These are phyloP conservation scores for Stagonosporopsis tanaceti DNA, from an alignment of 2,329 filamentous ascomycete genomes.

Conservation along the genomic window DNA sequence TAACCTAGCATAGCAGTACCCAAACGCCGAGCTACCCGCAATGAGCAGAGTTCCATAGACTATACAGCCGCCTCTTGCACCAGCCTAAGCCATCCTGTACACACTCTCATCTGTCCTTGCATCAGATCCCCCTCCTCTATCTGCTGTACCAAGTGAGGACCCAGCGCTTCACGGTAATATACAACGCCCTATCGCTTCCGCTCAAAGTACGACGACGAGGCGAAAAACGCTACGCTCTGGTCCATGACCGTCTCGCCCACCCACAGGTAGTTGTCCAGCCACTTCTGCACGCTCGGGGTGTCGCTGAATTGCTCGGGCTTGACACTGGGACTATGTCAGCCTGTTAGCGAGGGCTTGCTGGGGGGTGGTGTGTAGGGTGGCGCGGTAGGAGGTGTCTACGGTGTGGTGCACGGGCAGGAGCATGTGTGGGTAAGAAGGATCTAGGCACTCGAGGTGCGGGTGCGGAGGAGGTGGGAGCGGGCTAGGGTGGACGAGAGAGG, in stretches of 20 bases:
- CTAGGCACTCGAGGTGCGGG: neutral
- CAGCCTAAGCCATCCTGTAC: neutral
- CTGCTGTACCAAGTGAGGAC: neutral
- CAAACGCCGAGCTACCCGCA: slow-evolving; percentile 24
- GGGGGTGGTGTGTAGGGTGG: neutral
- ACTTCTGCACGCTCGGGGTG: slow-evolving; percentile 82
- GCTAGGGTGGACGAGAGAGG: slow-evolving; percentile 3
- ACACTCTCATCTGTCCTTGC: neutral
- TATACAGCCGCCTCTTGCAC: slow-evolving; percentile 3
- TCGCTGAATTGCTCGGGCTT: slow-evolving; percentile 86
- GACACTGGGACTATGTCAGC: slow-evolving; percentile 72
- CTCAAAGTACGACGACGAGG: slow-evolving; percentile 87
- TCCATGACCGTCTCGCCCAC: slow-evolving; percentile 99
- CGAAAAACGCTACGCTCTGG: slow-evolving; percentile 90
- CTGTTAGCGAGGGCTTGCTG: slow-evolving; percentile 38
- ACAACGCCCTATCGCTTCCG: slow-evolving; percentile 67
- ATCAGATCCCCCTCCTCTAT: neutral
- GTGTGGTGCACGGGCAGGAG: neutral
- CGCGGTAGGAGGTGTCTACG: slow-evolving; percentile 2
- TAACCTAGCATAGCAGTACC: slow-evolving; percentile 7
- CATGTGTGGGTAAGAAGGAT: neutral
- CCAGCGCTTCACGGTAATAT: too few species aligned
- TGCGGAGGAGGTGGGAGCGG: neutral
- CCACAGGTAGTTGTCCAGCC: slow-evolving; percentile 92
- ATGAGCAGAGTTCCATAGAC: slow-evolving; percentile 1